Evolutionary conservation across 2,329 filamentous ascomycete species (phyloP).

Genomic region (Dactylellina sp.): DNA sequence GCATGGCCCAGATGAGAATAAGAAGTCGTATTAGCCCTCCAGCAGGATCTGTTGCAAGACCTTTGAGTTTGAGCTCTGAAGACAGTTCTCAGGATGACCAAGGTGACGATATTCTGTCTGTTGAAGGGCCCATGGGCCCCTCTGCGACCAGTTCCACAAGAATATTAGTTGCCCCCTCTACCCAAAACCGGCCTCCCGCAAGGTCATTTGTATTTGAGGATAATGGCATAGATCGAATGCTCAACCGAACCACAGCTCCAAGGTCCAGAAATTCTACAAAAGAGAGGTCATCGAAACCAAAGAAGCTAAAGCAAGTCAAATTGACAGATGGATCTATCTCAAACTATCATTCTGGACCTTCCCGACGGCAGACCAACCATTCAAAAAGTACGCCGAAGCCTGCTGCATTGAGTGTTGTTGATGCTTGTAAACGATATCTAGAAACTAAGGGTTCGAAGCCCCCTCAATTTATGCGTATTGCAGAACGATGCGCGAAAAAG

Average conservation of each 20-base stretch:
- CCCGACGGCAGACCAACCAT: neutral
- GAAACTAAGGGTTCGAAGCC: constrained; percentile 27
- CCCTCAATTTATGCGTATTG: constrained; percentile 46
- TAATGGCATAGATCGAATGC: constrained; percentile 45
- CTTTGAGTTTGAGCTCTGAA: constrained; percentile 31
- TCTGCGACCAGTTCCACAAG: neutral
- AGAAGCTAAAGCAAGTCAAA: constrained; percentile 25
- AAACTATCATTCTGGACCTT: neutral
- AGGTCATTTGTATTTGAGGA: constrained; percentile 47
- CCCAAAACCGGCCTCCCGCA: neutral
- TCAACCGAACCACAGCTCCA: constrained; percentile 14
- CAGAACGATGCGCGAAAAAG: constrained; percentile 40
- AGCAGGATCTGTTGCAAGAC: constrained; percentile 39
- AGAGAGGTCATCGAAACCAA: constrained; percentile 8
- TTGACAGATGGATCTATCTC: neutral
- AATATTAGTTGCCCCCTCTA: neutral
- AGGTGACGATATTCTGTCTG: neutral
- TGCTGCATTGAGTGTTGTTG: constrained; percentile 45
- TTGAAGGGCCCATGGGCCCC: neutral
- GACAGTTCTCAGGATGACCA: constrained; percentile 31
- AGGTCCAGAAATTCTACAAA: constrained; percentile 1
- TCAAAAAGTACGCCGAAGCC: constrained; percentile 23
- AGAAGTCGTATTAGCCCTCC: constrained; percentile 34
- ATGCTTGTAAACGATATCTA: constrained; percentile 43
- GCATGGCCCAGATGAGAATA: constrained; percentile 52